phyloP scores from a whole-genome alignment of 352 stramenopile genomes.

The Phytophthora agathidicida region DNA sequence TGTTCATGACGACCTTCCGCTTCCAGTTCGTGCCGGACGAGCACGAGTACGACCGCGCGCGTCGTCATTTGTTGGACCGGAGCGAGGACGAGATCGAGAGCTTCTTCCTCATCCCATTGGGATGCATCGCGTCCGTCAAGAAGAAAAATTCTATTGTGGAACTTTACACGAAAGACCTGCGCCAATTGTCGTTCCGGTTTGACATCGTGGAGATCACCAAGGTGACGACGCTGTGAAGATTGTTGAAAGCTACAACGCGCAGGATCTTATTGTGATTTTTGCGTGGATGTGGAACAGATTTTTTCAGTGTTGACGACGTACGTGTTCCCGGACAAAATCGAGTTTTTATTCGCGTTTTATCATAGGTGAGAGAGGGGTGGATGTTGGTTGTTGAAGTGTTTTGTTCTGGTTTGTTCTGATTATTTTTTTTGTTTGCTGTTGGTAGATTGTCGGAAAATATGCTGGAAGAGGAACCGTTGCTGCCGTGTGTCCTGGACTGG shows the following conservation, averaged over 20 bases:
- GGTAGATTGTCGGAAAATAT: constrained; percentile 53
- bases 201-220: constrained; percentile 73
- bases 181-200: constrained; percentile 79
- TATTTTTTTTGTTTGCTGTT: no score
- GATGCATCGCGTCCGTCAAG: constrained; percentile 76
- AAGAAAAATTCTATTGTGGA: constrained; percentile 84
- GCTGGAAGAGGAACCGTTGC: constrained; percentile 50
- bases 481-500: constrained; percentile 71
- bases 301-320: constrained; percentile 81
- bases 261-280: constrained; percentile 6
- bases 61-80: constrained; percentile 60
- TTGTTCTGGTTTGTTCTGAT: no score
- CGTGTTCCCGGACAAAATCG: constrained; percentile 83
- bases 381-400: not conserved
- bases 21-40: constrained; percentile 82
- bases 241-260: not conserved
- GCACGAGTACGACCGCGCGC: constrained; percentile 60
- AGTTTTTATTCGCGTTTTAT: constrained; percentile 89
- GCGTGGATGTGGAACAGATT: constrained; percentile 46
- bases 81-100: constrained; percentile 69
- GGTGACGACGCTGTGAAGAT: constrained; percentile 23
- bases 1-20: constrained; percentile 88
- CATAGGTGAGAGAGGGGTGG: constrained; percentile 43
- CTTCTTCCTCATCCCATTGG: constrained; percentile 79
- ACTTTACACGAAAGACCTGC: constrained; percentile 81